These are phyloP conservation scores for Amphicarpaea edgeworthii DNA, from an alignment of 306 rosid genomes.

Conservation along the genomic window DNA sequence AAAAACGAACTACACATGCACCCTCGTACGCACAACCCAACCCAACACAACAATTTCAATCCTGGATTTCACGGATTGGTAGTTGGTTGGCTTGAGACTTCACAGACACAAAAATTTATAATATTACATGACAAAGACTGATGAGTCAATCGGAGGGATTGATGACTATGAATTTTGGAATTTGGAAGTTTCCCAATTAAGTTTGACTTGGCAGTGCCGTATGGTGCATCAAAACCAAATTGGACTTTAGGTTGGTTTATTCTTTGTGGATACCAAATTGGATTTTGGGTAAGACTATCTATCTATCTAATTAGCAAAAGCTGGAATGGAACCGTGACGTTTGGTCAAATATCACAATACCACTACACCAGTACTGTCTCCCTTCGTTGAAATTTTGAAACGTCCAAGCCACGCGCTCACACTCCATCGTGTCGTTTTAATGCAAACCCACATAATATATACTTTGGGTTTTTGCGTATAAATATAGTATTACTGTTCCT, in stretches of 20 bases:
- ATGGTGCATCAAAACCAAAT: conserved; percentile 52
- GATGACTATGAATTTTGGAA: background rate
- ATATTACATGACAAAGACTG: background rate
- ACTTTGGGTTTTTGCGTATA: background rate
- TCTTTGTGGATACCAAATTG: background rate
- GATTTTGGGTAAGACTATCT: conserved; percentile 9
- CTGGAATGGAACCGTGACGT: conserved; percentile 38
- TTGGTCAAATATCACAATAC: conserved; percentile 53
- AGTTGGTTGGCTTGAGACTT: background rate
- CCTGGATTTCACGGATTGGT: background rate
- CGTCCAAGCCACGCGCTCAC: conserved; percentile 9
- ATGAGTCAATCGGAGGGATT: background rate
- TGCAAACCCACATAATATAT: conserved; percentile 9
- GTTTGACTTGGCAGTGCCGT: conserved; percentile 57
- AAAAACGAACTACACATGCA: background rate
- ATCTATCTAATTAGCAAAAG: conserved; percentile 29
- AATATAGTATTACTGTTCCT: conserved; percentile 9
- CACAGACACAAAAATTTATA: background rate
- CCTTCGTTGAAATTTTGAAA: too few relatives aligned
- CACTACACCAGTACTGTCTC: background rate
- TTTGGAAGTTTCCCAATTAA: conserved; percentile 38
- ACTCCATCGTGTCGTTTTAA: conserved; percentile 34
- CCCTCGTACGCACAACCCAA: too few relatives aligned
- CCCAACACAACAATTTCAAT: too few relatives aligned
- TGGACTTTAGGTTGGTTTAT: conserved; percentile 38